phyloP scores from a whole-genome alignment of 2,329 filamentous ascomycete genomes.

The Neofusicoccum laricinum region DNA sequence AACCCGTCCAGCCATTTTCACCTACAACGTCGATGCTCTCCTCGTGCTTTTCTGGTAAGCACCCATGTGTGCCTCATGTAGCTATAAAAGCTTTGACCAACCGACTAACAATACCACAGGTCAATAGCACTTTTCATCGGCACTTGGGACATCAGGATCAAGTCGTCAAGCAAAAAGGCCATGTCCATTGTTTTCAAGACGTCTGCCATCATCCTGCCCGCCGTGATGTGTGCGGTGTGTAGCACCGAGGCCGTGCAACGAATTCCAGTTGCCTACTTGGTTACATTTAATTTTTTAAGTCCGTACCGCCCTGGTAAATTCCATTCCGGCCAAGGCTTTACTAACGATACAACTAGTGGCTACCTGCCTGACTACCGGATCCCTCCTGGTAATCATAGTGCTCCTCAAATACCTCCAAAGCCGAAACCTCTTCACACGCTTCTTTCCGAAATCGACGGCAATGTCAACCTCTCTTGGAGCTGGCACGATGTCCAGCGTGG shows the following conservation, averaged over 20 bases:
- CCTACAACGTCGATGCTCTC: conserved; percentile 14
- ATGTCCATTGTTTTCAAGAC: conserved; percentile 8
- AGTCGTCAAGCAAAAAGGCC: background rate
- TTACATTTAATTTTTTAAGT: conserved; percentile 7
- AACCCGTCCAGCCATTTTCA: background rate
- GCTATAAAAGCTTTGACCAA: background rate
- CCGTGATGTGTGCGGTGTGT: background rate
- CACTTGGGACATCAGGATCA: conserved; percentile 10
- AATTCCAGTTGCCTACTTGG: conserved; percentile 5
- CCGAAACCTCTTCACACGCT: conserved; percentile 4
- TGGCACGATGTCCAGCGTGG: background rate
- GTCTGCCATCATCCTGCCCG: conserved; percentile 3
- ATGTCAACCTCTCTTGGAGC: background rate
- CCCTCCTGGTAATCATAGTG: conserved; percentile 4
- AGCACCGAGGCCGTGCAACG: background rate
- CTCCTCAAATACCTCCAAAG: conserved; percentile 11
- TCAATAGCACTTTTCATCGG: conserved; percentile 14
- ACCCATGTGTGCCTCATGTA: background rate
- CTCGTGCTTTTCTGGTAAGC: conserved; percentile 15
- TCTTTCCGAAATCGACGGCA: background rate
- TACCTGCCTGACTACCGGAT: conserved; percentile 1
- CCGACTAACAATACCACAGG: background rate
- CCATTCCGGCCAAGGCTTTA: no score
- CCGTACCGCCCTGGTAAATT: background rate
- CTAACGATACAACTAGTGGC: background rate